Evolutionary conservation across 208 protist genomes (phyloP), one percentile per base, ranked within the genome.

Genomic region (Acanthamoeba triangularis): DNA sequence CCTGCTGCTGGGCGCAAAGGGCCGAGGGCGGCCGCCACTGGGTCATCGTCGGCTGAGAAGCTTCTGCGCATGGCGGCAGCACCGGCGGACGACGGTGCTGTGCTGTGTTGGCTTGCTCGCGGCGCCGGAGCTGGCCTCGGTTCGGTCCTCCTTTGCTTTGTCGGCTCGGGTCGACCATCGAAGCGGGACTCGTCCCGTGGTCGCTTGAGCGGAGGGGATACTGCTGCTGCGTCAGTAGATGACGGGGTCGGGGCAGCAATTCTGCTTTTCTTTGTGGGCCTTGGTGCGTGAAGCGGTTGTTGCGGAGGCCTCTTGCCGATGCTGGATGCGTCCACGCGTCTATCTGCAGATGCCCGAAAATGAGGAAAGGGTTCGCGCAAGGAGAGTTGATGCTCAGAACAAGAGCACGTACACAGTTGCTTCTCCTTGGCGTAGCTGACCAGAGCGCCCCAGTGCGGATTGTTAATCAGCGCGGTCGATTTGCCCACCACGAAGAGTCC

Each of bases 401-500:
- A 33, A 8, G 37, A 28, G 7, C 16, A 80, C 37, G 74, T 94
- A 94, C 94, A 88, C 18, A 78, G 6, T 25, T 67, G 0, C 69
- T 92, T 61, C 16, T 33, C 33, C 41, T 93, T 93, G n/a, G 91
- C 54, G 47, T 59, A 30, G 4, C 85, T 23, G 23, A 97, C 23
- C 0, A 97, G 61, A 13, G 95, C 80, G 41, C 30, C 49, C 97
- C 97, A 98, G 49, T 87, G 35, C 14, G 84, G 18, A 35, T 97
- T 96, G 8, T 87, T 23, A 11, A 10, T 30, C 37, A 98, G 63
- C 8, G 90, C 13, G 25, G 30, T 28, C 14, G 96, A 72, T 85
- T 97, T 85, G 28, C 97, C 97, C 18, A 98, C 80, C 13, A 98
- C 78, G 52, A 95, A 80, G 20, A 98, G 49, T 20, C 52, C 88